Base-by-base conservation (phyloP, 805 yeast species). In the Starmerella powellii region DNA sequence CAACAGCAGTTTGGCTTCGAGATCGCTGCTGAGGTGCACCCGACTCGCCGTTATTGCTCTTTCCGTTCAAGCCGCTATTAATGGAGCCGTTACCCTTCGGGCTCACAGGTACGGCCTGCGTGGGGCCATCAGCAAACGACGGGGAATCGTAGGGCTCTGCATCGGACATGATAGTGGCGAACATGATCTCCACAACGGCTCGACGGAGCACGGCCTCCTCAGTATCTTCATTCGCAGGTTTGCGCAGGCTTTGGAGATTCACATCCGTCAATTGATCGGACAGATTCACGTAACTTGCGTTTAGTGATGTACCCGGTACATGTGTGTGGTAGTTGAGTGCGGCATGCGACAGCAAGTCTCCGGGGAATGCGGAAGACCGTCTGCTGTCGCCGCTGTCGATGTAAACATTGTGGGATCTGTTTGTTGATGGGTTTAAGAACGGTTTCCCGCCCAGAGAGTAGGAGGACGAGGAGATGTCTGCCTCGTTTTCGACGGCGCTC, bases 291-390 rank as follows among this genome's bases (percentile, higher is more conserved):
- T 18, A 27, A 32, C 42, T 39, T 6, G 32, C 28, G 34, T 26
- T 34, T 20, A 39, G 34, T 2, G 46, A 42, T 8, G 26, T 20
- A 13, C 48, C 42, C 10, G 46, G 38, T 12, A 29, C 16, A 16
- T 27, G 47, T 12, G 32, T 23, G 17, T 33, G 38, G 36, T 35
- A 44, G 28, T 42, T 42, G 6, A 81, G 58, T 1, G 94, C 91
- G 1, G 79, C 94, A 41, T 80, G 81, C 0, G 94, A 80, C 10
- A 86, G 62, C 39, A 86, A 65, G 56, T 85, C 94, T 23, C 95
- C 95, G 0, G 95, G 94, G 54, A 80, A 84, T 20, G 31, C 46
- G 3, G 46, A 24, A n/a, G 42, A 38, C 17, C 28, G 18, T 4
- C 38, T 28, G 19, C 36, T n/a, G 27, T 23, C 26, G 15, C 15